Conservation (phyloP, 1,139 yeast genomes). For the Taphrina deformans region DNA sequence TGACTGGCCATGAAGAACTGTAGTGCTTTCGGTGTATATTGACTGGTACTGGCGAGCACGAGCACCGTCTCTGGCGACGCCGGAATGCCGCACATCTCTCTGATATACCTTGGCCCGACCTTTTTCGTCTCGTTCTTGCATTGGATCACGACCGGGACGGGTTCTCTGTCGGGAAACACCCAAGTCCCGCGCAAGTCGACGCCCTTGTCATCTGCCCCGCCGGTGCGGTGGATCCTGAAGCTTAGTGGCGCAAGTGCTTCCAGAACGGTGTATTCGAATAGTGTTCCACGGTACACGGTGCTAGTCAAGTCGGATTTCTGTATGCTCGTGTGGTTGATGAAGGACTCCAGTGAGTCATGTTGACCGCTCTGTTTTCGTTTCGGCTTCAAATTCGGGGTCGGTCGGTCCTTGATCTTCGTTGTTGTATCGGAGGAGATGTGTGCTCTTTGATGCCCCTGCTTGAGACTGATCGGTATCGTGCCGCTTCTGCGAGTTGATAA, state of each 20-base stretch:
- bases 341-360: slow-evolving; percentile 27
- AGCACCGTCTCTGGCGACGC: slow-evolving; percentile 34
- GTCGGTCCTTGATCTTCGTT: background rate
- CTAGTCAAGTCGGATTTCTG: slow-evolving; percentile 28
- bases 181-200: slow-evolving; percentile 40
- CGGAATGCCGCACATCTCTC: slow-evolving; percentile 39
- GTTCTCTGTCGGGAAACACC: background rate
- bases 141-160: slow-evolving; percentile 37
- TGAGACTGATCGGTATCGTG: no score
- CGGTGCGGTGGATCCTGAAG: slow-evolving; percentile 37
- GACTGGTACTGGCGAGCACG: slow-evolving; percentile 37
- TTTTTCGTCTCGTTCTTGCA: slow-evolving; percentile 39
- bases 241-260: slow-evolving; percentile 35
- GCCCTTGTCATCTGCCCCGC: slow-evolving; percentile 40
- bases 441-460: no score
- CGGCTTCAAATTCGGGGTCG: background rate
- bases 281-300: slow-evolving; percentile 39
- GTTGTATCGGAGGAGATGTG: background rate
- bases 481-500: no score
- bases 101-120: slow-evolving; percentile 36
- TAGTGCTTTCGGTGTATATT: slow-evolving; percentile 35
- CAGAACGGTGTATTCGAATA: slow-evolving; percentile 39
- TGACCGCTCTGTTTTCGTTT: background rate
- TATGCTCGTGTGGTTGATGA: slow-evolving; percentile 34
- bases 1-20: slow-evolving; percentile 34